Base-by-base conservation (phyloP, 495 filamentous ascomycete species). In the Cercophora newfieldiana region DNA sequence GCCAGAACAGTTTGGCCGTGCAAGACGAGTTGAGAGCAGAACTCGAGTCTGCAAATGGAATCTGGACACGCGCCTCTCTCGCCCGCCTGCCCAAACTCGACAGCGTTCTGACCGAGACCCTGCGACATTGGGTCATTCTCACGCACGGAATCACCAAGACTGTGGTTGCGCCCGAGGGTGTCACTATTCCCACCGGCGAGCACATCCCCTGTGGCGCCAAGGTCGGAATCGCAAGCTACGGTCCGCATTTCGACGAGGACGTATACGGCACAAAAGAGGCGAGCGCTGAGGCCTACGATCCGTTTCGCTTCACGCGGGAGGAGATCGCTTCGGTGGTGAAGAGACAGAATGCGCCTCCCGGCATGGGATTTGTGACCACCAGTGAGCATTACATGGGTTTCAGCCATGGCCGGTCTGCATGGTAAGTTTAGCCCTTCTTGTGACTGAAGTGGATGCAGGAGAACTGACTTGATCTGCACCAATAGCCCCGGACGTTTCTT, bases 401-500 rank as follows among this genome's bases (percentile, higher is more conserved):
- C 53, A 78, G 78, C 44, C 74, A 80, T 58, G 79, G 78, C 6
- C 65, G 66, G 21, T 71, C 78, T 74, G 69, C 79, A 66, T 81
- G 78, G 76, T 79, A 44, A 61, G 71, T 72, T 49, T 18, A n/a
- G 30, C 22, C 30, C 26, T 1, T 51, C 18, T 16, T 7, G 21
- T 21, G 6, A n/a, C 25, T 49, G n/a, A 33, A 18, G 37, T 44
- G 29, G 50, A 2, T 24, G 51, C 22, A 26, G 0, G 21, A 30
- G 31, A 18, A 10, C 58, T 48, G 64, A 49, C 61, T 44, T 60
- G 33, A 22, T 26, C 6, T 2, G 21, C 18, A 22, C 3, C 5
- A 54, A 22, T 51, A 72, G 77, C 63, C 69, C 77, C 44, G 72
- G 80, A 56, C 66, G 78, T 22, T 81, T 80, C 74, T 81, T 81